Base-by-base conservation (phyloP, 2,329 filamentous ascomycete genomes). In the Cryoendolithus antarcticus region DNA sequence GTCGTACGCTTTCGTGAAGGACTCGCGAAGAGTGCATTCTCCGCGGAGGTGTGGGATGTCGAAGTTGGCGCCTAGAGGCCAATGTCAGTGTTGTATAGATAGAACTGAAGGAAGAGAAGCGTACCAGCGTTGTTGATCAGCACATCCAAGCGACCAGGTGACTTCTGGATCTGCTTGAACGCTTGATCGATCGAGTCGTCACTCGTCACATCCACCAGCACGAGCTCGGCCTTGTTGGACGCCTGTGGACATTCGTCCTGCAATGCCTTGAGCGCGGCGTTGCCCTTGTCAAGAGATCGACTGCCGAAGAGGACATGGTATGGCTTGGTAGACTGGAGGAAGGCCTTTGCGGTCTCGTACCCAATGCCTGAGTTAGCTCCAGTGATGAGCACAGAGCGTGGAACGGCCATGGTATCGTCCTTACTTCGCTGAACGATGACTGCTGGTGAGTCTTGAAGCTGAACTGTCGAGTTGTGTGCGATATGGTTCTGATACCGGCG, bases 301-400 rank as follows among this genome's bases (percentile, higher is more conserved):
- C 64, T 63, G 15, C 72, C 73, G 2, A 80, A 50, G 15, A 77
- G 51, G 34, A 80, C 61, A 12, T 65, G 61, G 50, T 77, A 77
- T 2, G 63, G n/a, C n/a, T 58, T 56, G 9, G 39, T 38, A 0
- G 73, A 72, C 11, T 57, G 43, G 27, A 65, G 56, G 0, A 79
- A 57, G 1, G 70, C 66, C 41, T 70, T 73, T 36, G 75, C 65
- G 3, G 62, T 65, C 44, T 78, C 67, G 31, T 66, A 69, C 2
- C 76, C 75, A 21, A 80, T 67, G 9, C 75, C 75, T 0, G 66
- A 73, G 48, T 77, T 79, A 43, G 64, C 72, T 38, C 24, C 24
- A 8, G 24, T 27, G 24, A 27, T 27, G 7, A 27, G 24, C 24
- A 27, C 24, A 8, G 7, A 6, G 4, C 24, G 24, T 27, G 19